Percentiles rank a stretch among this genome's conserved stretches.
Conservation (phyloP, 169 alveolate genomes). For the Plasmodium chabaudi region DNA sequence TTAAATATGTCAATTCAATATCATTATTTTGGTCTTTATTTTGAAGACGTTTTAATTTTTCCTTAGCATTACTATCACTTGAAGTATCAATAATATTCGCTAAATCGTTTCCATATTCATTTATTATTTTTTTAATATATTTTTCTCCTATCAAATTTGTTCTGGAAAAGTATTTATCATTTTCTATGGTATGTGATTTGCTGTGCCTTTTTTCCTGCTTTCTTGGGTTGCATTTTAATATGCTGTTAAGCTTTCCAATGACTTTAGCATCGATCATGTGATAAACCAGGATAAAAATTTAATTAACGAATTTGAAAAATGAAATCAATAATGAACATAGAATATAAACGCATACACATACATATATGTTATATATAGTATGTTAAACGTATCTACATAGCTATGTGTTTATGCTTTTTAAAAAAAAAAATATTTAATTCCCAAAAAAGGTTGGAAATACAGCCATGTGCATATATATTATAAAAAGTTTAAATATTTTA, state of each 20-base stretch:
- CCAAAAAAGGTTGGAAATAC: too few species aligned
- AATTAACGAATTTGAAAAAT: neutral
- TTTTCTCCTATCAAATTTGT: constrained; percentile 18
- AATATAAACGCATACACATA: neutral
- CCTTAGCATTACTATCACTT: neutral
- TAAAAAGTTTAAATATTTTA: too few species aligned
- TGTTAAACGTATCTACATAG: neutral
- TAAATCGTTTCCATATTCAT: constrained; percentile 3
- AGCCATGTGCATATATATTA: too few species aligned
- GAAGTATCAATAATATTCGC: neutral
- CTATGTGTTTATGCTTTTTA: neutral
- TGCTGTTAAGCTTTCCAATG: constrained; percentile 4
- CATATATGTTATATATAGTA: too few species aligned
- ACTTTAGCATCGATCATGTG: neutral
- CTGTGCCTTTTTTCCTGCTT: neutral
- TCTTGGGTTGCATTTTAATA: constrained; percentile 14
- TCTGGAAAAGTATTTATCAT: constrained; percentile 20
- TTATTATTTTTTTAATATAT: constrained; percentile 39
- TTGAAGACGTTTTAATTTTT: neutral
- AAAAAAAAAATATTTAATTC: too few species aligned
- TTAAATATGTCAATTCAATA: constrained; percentile 21
- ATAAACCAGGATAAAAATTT: neutral
- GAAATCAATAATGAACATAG: neutral
- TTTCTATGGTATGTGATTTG: neutral
- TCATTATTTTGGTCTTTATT: constrained; percentile 20